These are phyloP conservation scores for Bisporella sp. DNA, from an alignment of 2,329 filamentous ascomycete species.

Conservation along the genomic window DNA sequence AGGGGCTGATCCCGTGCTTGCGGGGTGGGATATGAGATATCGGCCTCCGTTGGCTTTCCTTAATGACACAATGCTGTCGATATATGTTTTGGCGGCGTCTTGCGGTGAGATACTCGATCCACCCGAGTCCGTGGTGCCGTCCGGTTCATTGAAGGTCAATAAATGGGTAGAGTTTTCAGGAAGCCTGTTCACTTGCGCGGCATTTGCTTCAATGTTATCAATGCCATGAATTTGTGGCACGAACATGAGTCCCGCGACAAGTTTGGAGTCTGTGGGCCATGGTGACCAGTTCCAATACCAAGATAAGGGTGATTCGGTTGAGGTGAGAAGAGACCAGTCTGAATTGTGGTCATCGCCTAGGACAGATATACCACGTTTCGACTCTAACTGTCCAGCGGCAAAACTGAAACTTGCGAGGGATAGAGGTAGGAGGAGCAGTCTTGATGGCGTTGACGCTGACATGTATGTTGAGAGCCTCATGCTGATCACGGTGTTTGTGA, in stretches of 20 bases:
- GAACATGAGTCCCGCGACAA: not conserved
- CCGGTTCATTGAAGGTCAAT: conserved; percentile 76
- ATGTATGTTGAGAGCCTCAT: no score
- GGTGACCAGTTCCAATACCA: not conserved
- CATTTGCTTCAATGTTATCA: not conserved
- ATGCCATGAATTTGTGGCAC: not conserved
- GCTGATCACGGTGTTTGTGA: no score
- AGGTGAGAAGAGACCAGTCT: not conserved
- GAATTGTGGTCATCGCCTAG: not conserved
- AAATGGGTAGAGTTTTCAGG: conserved; percentile 55
- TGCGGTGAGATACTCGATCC: conserved; percentile 56
- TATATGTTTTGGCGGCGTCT: conserved; percentile 62
- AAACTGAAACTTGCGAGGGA: not conserved
- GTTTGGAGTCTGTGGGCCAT: not conserved
- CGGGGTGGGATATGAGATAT: conserved; percentile 56
- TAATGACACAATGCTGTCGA: conserved; percentile 64
- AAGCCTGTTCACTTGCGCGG: not conserved
- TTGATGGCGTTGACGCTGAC: not conserved
- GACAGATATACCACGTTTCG: not conserved
- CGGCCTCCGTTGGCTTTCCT: conserved; percentile 52
- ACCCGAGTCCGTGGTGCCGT: conserved; percentile 39
- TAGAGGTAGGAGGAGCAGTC: not conserved
- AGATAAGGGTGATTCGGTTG: not conserved
- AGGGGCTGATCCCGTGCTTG: conserved; percentile 52
- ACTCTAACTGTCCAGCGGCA: not conserved